These are phyloP conservation scores for Metschnikowia lunata DNA, from an alignment of 805 yeast genomes.

Conservation along the genomic window DNA sequence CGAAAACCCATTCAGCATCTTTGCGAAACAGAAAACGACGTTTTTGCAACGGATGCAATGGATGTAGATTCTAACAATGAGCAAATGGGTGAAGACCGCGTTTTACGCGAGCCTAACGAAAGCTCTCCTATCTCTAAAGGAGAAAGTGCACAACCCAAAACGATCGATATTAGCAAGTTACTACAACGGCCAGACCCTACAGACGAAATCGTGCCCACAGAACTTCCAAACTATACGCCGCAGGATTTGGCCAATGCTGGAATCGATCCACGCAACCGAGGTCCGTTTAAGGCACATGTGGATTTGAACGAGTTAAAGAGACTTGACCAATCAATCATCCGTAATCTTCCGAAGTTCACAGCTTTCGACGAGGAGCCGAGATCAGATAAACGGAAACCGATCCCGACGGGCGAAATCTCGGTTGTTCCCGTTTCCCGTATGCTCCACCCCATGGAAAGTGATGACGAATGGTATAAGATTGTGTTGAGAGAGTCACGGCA, in stretches of 20 bases:
- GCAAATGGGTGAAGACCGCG: not conserved
- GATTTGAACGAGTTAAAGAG: constrained; percentile 39
- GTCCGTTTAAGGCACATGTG: constrained; percentile 46
- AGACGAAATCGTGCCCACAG: constrained; percentile 25
- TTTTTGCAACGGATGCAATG: not conserved
- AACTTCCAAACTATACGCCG: constrained; percentile 25
- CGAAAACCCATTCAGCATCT: constrained; percentile 39
- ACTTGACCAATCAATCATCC: constrained; percentile 45
- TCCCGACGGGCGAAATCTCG: constrained; percentile 24
- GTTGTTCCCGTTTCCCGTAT: constrained; percentile 62
- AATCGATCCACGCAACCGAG: not conserved
- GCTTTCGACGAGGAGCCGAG: constrained; percentile 41
- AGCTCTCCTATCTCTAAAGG: not conserved
- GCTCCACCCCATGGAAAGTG: constrained; percentile 59
- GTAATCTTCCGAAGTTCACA: constrained; percentile 43
- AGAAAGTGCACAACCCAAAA: not conserved
- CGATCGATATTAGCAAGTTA: constrained; percentile 37
- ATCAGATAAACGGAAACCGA: constrained; percentile 1
- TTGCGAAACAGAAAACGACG: not conserved
- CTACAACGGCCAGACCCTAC: constrained; percentile 25
- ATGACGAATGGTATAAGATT: constrained; percentile 57
- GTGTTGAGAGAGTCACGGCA: constrained; percentile 41
- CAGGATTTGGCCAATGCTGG: constrained; percentile 28
- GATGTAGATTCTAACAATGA: not conserved
- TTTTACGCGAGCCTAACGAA: constrained; percentile 1